Evolutionary conservation across 257 asterid genomes (phyloP).

Genomic region (Schizonepeta tenuifolia): DNA sequence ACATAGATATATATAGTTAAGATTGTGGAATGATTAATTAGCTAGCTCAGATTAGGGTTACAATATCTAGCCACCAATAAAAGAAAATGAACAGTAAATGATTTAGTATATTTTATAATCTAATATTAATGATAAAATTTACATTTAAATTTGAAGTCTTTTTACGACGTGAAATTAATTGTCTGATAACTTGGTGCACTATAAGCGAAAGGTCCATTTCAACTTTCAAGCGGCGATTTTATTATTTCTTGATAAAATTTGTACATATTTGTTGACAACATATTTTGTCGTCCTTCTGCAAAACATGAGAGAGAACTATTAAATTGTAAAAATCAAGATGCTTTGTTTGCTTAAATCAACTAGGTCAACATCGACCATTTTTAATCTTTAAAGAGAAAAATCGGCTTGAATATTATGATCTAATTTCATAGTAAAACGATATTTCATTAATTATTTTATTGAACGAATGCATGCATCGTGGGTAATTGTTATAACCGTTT

Average conservation of each 20-base stretch:
- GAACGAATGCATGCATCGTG: no score
- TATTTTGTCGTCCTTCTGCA: constrained; percentile 10
- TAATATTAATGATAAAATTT: background rate
- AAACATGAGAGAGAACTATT: background rate
- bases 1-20: background rate
- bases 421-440: no score
- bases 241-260: constrained; percentile 6
- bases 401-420: no score
- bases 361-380: no score
- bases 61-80: constrained; percentile 1
- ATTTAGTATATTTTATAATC: background rate
- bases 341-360: background rate
- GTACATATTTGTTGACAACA: constrained; percentile 20
- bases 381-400: no score
- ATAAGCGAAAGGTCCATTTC: constrained; percentile 47
- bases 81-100: constrained; percentile 9
- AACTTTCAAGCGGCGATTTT: background rate
- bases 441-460: no score
- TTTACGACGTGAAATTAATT: constrained; percentile 22
- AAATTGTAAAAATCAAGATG: background rate
- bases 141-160: background rate
- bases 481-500: no score
- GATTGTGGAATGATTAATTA: constrained; percentile 16
- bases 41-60: constrained; percentile 8
- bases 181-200: constrained; percentile 38